Evolutionary conservation across 176 grass and related monocot species (phyloP).

Genomic region (Tillandsia leiboldiana): DNA sequence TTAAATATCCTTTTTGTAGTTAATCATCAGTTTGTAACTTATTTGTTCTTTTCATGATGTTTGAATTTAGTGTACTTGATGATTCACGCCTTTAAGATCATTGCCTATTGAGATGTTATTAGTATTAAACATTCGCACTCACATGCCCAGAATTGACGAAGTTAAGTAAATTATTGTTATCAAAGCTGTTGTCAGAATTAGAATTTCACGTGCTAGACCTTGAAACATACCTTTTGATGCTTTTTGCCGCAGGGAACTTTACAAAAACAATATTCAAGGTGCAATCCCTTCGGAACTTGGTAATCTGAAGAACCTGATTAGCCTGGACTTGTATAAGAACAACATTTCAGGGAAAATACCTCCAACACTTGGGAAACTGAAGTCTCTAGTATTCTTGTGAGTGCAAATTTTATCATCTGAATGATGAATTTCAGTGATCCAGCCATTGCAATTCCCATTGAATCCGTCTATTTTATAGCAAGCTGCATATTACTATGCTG

Average conservation of each 20-base stretch:
- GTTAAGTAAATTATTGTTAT: too few species aligned
- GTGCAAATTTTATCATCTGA: conserved; percentile 21
- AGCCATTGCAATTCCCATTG: not conserved
- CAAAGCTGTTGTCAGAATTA: too few species aligned
- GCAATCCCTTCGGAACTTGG: conserved; percentile 67
- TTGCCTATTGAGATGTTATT: too few species aligned
- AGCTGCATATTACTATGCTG: not conserved
- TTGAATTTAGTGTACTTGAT: too few species aligned
- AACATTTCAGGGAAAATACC: conserved; percentile 83
- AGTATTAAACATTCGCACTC: too few species aligned
- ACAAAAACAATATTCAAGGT: conserved; percentile 95
- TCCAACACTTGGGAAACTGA: conserved; percentile 59
- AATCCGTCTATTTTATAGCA: not conserved
- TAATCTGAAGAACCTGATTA: conserved; percentile 81
- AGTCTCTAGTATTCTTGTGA: conserved; percentile 92
- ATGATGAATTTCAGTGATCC: not conserved
- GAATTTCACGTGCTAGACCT: too few species aligned
- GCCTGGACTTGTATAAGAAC: conserved; percentile 93
- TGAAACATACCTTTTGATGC: conserved; percentile 8
- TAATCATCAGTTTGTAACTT: too few species aligned
- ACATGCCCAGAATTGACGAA: too few species aligned
- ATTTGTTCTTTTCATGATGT: too few species aligned
- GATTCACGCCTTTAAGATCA: too few species aligned
- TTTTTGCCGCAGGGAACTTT: conserved; percentile 68
- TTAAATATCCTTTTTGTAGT: too few species aligned